Conservation (phyloP, 2,329 filamentous ascomycete genomes). For the Aureobasidium melanogenum region DNA sequence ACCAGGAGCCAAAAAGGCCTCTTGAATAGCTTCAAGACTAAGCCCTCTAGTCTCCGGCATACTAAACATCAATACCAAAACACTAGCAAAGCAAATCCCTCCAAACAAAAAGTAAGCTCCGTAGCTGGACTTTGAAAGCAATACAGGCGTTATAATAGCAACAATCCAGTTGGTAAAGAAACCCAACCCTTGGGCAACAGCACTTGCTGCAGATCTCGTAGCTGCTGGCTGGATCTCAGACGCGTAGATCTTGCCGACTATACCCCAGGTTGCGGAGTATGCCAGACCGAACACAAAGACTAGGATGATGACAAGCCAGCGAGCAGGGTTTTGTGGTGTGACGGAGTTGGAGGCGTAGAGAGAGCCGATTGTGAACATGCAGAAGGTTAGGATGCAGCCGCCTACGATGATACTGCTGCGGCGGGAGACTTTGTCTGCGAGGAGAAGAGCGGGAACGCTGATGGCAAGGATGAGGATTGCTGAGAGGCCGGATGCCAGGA, state of each 20-base stretch:
- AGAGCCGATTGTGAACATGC: conserved; percentile 46
- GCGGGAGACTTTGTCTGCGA: conserved; percentile 48
- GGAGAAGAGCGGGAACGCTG: conserved; percentile 45
- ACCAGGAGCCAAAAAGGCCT: conserved; percentile 1
- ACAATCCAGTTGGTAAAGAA: conserved; percentile 35
- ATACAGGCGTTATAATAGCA: conserved; percentile 39
- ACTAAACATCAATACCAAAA: conserved; percentile 5
- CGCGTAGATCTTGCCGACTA: conserved; percentile 48
- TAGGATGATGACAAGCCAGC: conserved; percentile 42
- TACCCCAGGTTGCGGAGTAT: conserved; percentile 43
- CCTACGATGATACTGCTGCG: conserved; percentile 45
- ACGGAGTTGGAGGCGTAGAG: conserved; percentile 37
- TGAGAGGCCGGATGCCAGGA: conserved; percentile 51
- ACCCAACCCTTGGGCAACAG: conserved; percentile 44
- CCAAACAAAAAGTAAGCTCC: conserved; percentile 29
- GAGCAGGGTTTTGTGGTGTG: conserved; percentile 19
- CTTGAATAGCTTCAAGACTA: conserved; percentile 13
- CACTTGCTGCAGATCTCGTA: conserved; percentile 46
- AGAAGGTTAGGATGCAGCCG: conserved; percentile 41
- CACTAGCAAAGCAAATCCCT: conserved; percentile 13
- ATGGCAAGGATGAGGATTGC: conserved; percentile 46
- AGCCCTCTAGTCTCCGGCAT: conserved; percentile 14
- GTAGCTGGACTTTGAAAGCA: conserved; percentile 33
- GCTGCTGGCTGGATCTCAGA: conserved; percentile 48
- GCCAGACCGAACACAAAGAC: conserved; percentile 42